These are phyloP conservation scores for Mycena rebaudengoi DNA, from an alignment of 768 basidiomycete genomes.

Conservation along the genomic window DNA sequence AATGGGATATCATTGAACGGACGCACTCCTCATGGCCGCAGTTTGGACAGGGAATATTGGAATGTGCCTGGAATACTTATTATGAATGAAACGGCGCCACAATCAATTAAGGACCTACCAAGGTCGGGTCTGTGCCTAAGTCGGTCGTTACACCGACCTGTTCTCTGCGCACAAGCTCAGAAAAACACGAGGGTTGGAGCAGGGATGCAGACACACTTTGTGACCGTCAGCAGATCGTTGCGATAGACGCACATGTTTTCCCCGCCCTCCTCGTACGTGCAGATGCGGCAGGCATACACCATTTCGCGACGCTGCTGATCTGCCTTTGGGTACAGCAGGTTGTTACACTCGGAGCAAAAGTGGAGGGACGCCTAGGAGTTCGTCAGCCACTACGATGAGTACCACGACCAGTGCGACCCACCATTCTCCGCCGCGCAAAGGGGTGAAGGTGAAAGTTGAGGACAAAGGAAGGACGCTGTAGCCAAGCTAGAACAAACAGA, in stretches of 20 bases:
- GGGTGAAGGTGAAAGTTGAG: neutral
- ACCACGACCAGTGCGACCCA: neutral
- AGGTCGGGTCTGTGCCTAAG: slow-evolving; percentile 87
- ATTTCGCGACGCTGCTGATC: slow-evolving; percentile 86
- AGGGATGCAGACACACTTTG: slow-evolving; percentile 67
- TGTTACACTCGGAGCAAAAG: slow-evolving; percentile 96
- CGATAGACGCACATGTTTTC: slow-evolving; percentile 92
- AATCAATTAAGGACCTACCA: slow-evolving; percentile 55
- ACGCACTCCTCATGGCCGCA: slow-evolving; percentile 87
- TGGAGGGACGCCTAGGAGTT: slow-evolving; percentile 75
- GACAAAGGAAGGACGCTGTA: neutral
- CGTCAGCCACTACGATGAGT: slow-evolving; percentile 1
- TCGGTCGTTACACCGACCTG: slow-evolving; percentile 92
- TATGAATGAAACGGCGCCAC: neutral
- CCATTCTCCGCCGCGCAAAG: slow-evolving; percentile 8
- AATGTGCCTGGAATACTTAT: slow-evolving; percentile 68
- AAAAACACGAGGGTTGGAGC: neutral
- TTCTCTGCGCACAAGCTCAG: slow-evolving; percentile 66
- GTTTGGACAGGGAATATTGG: slow-evolving; percentile 82
- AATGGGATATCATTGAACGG: neutral
- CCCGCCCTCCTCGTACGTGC: slow-evolving; percentile 83
- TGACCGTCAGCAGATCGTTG: slow-evolving; percentile 92
- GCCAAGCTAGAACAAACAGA: neutral
- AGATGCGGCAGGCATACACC: slow-evolving; percentile 93
- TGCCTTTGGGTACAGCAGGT: slow-evolving; percentile 92